Percentiles rank a stretch among this genome's conserved stretches.
Conservation (phyloP, 148 eudicot species). For the Dianthus caryophyllus region DNA sequence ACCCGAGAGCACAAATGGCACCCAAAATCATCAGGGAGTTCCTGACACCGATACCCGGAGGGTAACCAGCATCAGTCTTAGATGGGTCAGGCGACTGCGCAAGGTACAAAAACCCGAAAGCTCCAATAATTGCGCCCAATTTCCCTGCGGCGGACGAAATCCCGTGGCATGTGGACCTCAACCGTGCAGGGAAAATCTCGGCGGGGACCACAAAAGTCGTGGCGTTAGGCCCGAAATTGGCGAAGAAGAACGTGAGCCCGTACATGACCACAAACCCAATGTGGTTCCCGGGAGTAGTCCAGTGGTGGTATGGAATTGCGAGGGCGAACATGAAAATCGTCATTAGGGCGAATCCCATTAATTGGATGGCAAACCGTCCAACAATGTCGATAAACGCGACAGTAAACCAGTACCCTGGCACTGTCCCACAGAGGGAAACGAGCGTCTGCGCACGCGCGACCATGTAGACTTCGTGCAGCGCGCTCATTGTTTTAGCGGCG, state of each 20-base stretch:
- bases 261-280: constrained; percentile 73
- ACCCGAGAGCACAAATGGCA: constrained; percentile 43
- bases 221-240: constrained; percentile 86
- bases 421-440: constrained; percentile 72
- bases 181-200: constrained; percentile 78
- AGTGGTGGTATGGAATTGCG: constrained; percentile 66
- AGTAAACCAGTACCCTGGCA: constrained; percentile 90
- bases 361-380: constrained; percentile 61
- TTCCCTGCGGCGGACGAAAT: constrained; percentile 84
- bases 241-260: constrained; percentile 70
- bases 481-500: constrained; percentile 45
- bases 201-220: constrained; percentile 86
- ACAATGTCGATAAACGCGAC: constrained; percentile 55
- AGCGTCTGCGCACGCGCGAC: constrained; percentile 78
- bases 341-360: constrained; percentile 80
- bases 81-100: constrained; percentile 41
- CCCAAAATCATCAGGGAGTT: constrained; percentile 57
- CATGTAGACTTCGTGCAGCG: constrained; percentile 54
- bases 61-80: constrained; percentile 59
- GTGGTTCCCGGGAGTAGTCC: constrained; percentile 50
- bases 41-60: constrained; percentile 65
- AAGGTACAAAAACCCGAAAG: constrained; percentile 69
- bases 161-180: constrained; percentile 89
- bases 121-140: constrained; percentile 78
- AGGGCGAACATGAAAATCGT: constrained; percentile 75